phyloP scores from a whole-genome alignment of 345 rosid genomes.

The Anastatica hierochuntica region DNA sequence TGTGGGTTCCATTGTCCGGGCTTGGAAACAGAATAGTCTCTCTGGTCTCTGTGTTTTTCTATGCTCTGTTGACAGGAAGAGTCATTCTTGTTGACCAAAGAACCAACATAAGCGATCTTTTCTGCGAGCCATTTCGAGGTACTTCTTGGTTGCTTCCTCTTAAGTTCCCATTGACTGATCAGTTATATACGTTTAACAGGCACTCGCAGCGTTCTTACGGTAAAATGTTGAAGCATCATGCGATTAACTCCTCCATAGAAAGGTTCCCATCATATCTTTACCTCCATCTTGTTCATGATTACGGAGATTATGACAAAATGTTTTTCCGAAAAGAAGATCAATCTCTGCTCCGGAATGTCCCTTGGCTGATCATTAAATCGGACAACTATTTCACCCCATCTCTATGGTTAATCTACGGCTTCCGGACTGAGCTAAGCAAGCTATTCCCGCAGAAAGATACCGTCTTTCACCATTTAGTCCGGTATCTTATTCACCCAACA shows the following conservation, averaged over 20 bases:
- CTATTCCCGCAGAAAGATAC: conserved; percentile 24
- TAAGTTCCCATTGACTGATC: conserved; percentile 11
- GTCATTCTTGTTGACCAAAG: conserved; percentile 18
- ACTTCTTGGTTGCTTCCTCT: conserved; percentile 20
- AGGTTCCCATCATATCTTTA: neutral
- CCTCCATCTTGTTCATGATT: neutral
- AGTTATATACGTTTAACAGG: neutral
- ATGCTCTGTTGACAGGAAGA: conserved; percentile 19
- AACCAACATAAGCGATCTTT: conserved; percentile 10
- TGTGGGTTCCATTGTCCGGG: conserved; percentile 12
- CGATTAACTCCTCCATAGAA: neutral
- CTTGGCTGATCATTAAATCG: neutral
- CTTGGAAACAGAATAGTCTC: conserved; percentile 25
- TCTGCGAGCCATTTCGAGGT: conserved; percentile 21
- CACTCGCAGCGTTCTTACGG: neutral
- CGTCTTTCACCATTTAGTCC: conserved; percentile 22
- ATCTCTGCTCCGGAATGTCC: neutral
- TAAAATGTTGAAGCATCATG: neutral
- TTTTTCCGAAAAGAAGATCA: neutral
- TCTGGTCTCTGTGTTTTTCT: conserved; percentile 25
- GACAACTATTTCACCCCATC: conserved; percentile 1
- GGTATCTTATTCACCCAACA: conserved; percentile 30
- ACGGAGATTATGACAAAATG: neutral
- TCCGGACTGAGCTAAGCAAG: neutral
- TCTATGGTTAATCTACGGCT: conserved; percentile 14